Conservation (phyloP, 257 asterid species). For the Salvia hispanica region DNA sequence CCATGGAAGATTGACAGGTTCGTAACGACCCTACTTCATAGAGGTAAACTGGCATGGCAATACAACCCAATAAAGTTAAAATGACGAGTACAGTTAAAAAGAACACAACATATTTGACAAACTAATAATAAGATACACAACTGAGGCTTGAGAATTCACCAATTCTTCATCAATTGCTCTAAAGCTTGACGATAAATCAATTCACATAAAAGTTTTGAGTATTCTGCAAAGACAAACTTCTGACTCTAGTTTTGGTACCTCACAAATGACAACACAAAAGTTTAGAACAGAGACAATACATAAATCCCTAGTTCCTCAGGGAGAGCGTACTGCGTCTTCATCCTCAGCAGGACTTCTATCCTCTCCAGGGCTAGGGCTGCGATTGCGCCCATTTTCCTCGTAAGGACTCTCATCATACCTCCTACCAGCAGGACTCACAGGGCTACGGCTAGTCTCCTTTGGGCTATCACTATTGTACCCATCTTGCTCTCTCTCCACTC, state of each 20-base stretch:
- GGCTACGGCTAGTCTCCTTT: conserved; percentile 58
- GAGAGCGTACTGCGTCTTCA: conserved; percentile 53
- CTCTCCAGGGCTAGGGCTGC: conserved; percentile 60
- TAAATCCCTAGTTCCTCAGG: conserved; percentile 38
- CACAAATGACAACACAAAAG: not conserved
- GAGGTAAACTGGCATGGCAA: no score
- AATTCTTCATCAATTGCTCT: no score
- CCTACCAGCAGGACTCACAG: conserved; percentile 48
- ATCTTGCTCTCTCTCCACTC: conserved; percentile 47
- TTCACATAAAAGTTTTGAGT: not conserved
- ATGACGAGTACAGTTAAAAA: no score
- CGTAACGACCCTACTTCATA: no score
- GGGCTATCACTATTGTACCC: conserved; percentile 66
- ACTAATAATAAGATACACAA: no score
- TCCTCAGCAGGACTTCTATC: conserved; percentile 56
- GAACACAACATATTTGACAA: no score
- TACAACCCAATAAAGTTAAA: no score
- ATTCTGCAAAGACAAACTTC: not conserved
- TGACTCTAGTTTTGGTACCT: not conserved
- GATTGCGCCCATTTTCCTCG: conserved; percentile 58
- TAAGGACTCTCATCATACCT: conserved; percentile 68
- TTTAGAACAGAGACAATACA: not conserved
- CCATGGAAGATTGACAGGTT: no score
- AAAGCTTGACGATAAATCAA: no score
- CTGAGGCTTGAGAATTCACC: no score